Conservation (phyloP, 2,329 filamentous ascomycete species). For the Massarina eburnea region DNA sequence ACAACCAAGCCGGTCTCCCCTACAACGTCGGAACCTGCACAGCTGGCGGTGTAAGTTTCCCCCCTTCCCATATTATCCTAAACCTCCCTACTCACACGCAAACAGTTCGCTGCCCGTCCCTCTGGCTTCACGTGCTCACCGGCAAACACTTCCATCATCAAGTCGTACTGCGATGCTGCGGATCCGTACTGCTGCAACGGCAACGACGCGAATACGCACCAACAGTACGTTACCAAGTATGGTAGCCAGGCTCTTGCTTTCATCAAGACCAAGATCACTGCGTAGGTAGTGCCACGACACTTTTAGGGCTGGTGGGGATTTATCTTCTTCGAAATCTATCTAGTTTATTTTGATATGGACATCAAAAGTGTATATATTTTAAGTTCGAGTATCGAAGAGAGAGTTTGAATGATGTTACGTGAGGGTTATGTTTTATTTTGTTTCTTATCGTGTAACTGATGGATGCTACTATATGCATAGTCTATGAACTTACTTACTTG, state of each 20-base stretch:
- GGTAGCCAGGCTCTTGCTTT: constrained; percentile 62
- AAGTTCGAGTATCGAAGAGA: no score
- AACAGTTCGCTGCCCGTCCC: constrained; percentile 62
- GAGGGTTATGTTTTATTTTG: no score
- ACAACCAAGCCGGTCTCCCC: constrained; percentile 56
- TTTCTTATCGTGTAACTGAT: no score
- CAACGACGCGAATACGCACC: constrained; percentile 61
- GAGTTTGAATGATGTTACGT: no score
- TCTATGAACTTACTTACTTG: no score
- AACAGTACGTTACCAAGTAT: constrained; percentile 64
- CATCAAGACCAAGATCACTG: constrained; percentile 56
- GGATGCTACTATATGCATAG: no score
- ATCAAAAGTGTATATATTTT: no score
- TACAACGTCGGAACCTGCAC: constrained; percentile 65
- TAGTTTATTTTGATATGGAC: no score
- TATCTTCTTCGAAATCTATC: no score
- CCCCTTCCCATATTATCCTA: not conserved
- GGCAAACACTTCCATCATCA: constrained; percentile 56
- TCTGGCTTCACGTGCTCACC: constrained; percentile 58
- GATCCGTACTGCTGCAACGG: constrained; percentile 70
- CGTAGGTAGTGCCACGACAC: no score
- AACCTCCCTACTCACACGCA: not conserved
- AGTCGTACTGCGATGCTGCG: constrained; percentile 65
- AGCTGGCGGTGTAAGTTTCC: constrained; percentile 57
- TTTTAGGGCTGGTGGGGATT: no score